Evolutionary conservation across 345 rosid genomes (phyloP).

Genomic region (Heritiera fomes): DNA sequence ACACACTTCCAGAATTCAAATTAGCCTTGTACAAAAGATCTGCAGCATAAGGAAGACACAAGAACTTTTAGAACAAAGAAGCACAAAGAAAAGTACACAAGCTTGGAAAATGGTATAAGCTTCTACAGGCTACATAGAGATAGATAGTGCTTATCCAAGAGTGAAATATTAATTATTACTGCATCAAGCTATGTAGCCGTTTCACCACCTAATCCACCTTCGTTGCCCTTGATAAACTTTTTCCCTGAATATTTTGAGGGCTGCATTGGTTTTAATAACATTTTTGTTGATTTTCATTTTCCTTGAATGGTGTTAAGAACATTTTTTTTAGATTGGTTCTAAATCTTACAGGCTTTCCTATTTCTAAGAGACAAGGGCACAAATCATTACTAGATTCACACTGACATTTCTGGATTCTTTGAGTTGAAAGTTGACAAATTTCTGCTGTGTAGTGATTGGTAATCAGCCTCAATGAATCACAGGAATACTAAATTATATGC

Average conservation of each 20-base stretch:
- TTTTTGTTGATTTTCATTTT: neutral
- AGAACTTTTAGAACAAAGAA: constrained; percentile 19
- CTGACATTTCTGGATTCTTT: neutral
- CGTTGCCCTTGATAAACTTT: neutral
- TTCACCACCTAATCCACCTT: constrained; percentile 3
- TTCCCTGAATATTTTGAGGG: neutral
- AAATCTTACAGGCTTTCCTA: neutral
- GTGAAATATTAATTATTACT: neutral
- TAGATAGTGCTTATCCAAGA: neutral
- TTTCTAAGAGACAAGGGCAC: neutral
- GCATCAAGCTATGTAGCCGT: neutral
- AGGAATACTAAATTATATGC: constrained; percentile 2
- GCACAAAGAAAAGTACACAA: constrained; percentile 8
- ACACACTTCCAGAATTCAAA: constrained; percentile 83
- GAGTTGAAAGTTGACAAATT: neutral
- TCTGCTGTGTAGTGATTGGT: neutral
- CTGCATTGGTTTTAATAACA: neutral
- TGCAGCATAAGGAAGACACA: constrained; percentile 36
- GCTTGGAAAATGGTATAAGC: neutral
- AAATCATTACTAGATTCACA: constrained; percentile 1
- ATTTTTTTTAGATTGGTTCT: neutral
- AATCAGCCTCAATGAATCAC: constrained; percentile 9
- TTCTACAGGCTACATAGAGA: neutral
- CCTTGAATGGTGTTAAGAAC: neutral
- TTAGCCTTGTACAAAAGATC: constrained; percentile 97